phyloP scores from a whole-genome alignment of 352 stramenopile genomes.

The Globisporangium splendens region DNA sequence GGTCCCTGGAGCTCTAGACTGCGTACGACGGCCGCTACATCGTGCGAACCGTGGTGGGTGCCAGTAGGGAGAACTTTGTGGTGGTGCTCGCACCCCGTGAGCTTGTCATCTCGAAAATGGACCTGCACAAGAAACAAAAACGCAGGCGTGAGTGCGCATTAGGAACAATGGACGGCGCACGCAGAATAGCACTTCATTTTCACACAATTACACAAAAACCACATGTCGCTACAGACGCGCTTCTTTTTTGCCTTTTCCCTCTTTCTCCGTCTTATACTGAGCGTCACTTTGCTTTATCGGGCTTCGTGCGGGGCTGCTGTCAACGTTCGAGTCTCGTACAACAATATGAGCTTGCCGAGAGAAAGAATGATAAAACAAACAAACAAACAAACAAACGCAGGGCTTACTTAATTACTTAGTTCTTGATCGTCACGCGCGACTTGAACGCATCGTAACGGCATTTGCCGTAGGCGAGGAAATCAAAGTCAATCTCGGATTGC shows the following conservation, averaged over 20 bases:
- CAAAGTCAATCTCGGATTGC: conserved; percentile 91
- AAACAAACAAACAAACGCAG: background rate
- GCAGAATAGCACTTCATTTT: background rate
- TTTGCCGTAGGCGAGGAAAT: conserved; percentile 86
- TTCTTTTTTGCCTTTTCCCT: background rate
- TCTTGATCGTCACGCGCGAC: conserved; percentile 45
- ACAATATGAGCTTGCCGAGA: background rate
- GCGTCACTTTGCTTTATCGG: background rate
- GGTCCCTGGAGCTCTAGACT: conserved; percentile 66
- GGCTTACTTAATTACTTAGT: conserved; percentile 20
- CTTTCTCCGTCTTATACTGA: background rate
- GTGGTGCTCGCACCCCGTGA: conserved; percentile 65
- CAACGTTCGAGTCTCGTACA: too few relatives aligned
- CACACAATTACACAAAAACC: background rate
- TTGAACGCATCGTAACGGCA: conserved; percentile 75
- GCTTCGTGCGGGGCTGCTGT: too few relatives aligned
- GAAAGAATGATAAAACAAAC: background rate
- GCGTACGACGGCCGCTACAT: conserved; percentile 1
- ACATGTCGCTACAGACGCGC: background rate
- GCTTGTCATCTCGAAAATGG: conserved; percentile 18
- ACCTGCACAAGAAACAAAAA: background rate
- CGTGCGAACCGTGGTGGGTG: conserved; percentile 16
- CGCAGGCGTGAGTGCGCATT: background rate
- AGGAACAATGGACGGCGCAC: background rate
- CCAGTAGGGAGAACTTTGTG: conserved; percentile 31